Conservation (phyloP, 2,329 filamentous ascomycete species). For the Zarea fungicola region DNA sequence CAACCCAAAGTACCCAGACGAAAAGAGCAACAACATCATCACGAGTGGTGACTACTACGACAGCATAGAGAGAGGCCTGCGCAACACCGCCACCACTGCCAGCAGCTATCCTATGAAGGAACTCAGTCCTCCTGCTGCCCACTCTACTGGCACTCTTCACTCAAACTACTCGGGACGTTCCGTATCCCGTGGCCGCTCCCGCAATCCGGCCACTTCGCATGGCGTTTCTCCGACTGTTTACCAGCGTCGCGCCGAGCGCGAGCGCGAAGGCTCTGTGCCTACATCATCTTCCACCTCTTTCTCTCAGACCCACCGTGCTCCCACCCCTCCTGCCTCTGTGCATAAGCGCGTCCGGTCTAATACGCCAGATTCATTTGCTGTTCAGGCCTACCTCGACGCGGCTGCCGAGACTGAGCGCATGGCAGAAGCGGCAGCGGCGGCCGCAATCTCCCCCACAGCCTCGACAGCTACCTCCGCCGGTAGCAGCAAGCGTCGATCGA, state of each 20-base stretch:
- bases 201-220: not conserved
- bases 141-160: not conserved
- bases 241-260: too few relatives aligned
- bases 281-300: too few relatives aligned
- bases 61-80: conserved; percentile 26
- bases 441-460: conserved; percentile 22
- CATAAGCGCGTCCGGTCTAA: conserved; percentile 17
- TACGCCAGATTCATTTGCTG: conserved; percentile 28
- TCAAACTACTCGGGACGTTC: not conserved
- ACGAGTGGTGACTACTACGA: conserved; percentile 38
- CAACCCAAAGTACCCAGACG: conserved; percentile 17
- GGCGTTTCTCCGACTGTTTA: not conserved
- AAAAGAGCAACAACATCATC: conserved; percentile 20
- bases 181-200: not conserved
- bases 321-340: conserved; percentile 10
- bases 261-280: too few relatives aligned
- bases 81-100: not conserved
- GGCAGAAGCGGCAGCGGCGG: conserved; percentile 6
- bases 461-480: conserved; percentile 19
- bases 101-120: not conserved
- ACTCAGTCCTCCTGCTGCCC: not conserved
- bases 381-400: conserved; percentile 32
- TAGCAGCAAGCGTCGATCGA: conserved; percentile 15
- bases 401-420: conserved; percentile 21
- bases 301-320: not conserved